Base-by-base conservation (phyloP, 2,329 filamentous ascomycete species). In the Phialophora macrospora region DNA sequence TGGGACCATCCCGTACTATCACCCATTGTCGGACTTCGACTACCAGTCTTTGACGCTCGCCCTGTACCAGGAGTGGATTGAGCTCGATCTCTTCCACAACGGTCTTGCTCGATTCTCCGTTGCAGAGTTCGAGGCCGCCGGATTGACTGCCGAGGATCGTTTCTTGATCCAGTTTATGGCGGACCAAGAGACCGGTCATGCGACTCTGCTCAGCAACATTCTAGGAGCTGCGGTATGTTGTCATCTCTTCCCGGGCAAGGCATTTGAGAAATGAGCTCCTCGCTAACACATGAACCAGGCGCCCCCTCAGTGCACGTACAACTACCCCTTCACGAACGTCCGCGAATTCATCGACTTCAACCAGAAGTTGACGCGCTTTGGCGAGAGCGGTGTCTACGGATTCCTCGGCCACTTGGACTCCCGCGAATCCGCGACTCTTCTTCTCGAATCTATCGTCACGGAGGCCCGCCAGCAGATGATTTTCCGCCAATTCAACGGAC, bases 51-150 rank as follows among this genome's bases (percentile, higher is more conserved):
- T 62, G 59, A 84, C 87, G 0, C 81, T 95, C 12, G 90, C 85
- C 12, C 80, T 94, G 0, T 93, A 94, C 74, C 89, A 93, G 72
- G 91, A 95, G 77, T 95, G 87, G 85, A 92, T 94, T 61, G 91
- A 95, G 78, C 82, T 95, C 0, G 92, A 95, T 74, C 83, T 92
- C 14, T 95, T 95, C 83, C 88, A 91, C 76, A 87, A 90, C 74
- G 91, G 89, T 14, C 83, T 95, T 2, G 86, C 85, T 0, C 85
- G 81, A 0, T 95, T 91, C 77, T 87, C 86, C 1, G 85, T 82
- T 0, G 81, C 85, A 34, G 89, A 95, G 17, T 95, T 93, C 70
- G 80, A 85, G 6, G 85, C 82, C 1, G 88, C 85, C 28, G 90
- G 90, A 1, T 79, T 96, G 14, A 88, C 80, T 6, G 82, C 87